phyloP scores from a whole-genome alignment of 192 early-diverging fungal genomes.

The Linnemannia zychae region DNA sequence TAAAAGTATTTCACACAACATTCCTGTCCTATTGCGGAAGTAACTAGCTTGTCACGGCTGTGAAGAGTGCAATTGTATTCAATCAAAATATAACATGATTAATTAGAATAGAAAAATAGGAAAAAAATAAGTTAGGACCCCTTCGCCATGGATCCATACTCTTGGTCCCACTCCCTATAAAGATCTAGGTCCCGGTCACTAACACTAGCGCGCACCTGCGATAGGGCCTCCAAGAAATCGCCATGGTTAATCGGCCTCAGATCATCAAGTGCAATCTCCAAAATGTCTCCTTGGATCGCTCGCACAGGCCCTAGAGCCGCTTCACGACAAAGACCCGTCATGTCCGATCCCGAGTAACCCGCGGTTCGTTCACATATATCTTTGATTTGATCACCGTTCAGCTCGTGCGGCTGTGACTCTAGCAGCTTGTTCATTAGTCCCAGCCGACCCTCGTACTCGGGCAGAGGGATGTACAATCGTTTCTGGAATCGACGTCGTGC shows the following conservation, averaged over 20 bases:
- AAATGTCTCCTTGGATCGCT: slow-evolving; percentile 51
- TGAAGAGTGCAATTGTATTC: neutral
- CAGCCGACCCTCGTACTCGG: slow-evolving; percentile 76
- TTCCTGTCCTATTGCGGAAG: no score
- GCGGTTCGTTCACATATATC: slow-evolving; percentile 75
- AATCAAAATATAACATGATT: neutral
- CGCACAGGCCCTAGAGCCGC: slow-evolving; percentile 74
- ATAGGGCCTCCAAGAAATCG: slow-evolving; percentile 87
- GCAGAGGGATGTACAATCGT: slow-evolving; percentile 88
- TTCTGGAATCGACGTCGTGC: slow-evolving; percentile 80
- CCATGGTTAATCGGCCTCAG: slow-evolving; percentile 75
- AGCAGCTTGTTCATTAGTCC: slow-evolving; percentile 77
- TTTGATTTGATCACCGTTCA: slow-evolving; percentile 72
- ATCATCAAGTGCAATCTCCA: slow-evolving; percentile 38
- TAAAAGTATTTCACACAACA: neutral
- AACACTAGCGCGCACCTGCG: slow-evolving; percentile 89
- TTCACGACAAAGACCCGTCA: slow-evolving; percentile 86
- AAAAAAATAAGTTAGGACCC: neutral
- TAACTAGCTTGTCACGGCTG: neutral
- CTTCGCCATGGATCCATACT: slow-evolving; percentile 72
- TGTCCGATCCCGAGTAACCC: slow-evolving; percentile 90
- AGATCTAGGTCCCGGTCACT: slow-evolving; percentile 82
- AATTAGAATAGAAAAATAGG: neutral
- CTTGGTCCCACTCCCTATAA: slow-evolving; percentile 79
- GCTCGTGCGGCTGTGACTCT: slow-evolving; percentile 63